These are phyloP conservation scores for Pestalotiopsis sp. DNA, from an alignment of 2,329 filamentous ascomycete genomes.

Conservation along the genomic window DNA sequence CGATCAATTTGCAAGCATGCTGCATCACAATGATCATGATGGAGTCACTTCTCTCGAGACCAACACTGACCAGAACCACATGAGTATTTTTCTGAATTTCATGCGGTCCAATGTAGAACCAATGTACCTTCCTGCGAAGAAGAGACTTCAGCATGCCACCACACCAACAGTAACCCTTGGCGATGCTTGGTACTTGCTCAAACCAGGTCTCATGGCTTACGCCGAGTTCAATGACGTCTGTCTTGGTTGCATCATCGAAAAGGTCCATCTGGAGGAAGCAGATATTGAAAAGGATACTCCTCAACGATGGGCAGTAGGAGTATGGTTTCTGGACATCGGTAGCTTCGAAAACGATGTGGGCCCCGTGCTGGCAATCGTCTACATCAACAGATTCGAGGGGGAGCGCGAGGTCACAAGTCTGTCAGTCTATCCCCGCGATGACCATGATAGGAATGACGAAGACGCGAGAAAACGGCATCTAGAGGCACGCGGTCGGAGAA, in stretches of 20 bases:
- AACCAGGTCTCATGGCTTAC: background rate
- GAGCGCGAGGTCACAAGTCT: background rate
- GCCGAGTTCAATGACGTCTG: background rate
- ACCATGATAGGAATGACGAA: background rate
- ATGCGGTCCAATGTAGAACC: background rate
- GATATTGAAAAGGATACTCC: background rate
- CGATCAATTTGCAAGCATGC: too few relatives aligned
- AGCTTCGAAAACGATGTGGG: background rate
- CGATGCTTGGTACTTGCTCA: background rate
- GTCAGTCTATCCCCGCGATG: background rate
- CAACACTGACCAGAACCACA: background rate
- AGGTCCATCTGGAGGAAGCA: rapidly evolving
- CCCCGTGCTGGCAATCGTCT: background rate
- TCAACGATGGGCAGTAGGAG: background rate
- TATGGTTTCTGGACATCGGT: background rate
- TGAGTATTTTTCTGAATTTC: background rate
- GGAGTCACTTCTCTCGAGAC: too few relatives aligned
- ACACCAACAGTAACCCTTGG: background rate
- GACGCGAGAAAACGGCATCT: background rate
- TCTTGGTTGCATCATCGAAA: background rate
- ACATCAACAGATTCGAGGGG: background rate
- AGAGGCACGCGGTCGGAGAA: background rate
- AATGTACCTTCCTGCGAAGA: background rate
- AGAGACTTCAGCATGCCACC: background rate
- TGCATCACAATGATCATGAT: too few relatives aligned